A percentile compares a stretch with the other conserved stretches of the same genome.
Conservation (phyloP, 2,329 filamentous ascomycete species). For the Aspergillus unguis region DNA sequence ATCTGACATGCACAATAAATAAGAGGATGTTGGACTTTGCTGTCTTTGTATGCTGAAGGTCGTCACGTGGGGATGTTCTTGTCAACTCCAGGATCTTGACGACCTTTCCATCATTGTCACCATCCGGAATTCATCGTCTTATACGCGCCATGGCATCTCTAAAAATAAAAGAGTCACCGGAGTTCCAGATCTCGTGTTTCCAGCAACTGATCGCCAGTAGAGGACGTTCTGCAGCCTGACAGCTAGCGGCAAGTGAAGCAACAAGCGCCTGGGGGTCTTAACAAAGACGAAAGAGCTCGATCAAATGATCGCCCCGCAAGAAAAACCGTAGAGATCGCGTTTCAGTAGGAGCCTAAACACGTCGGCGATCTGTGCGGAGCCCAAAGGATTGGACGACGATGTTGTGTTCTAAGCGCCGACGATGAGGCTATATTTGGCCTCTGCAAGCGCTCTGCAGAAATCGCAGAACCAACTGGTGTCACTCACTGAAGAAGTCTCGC, state of each 20-base stretch:
- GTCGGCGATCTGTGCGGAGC: background rate
- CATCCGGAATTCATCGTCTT: background rate
- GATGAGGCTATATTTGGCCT: conserved; percentile 26
- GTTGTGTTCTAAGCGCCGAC: conserved; percentile 28
- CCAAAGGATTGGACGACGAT: conserved; percentile 24
- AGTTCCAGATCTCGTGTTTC: background rate
- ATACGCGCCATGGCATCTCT: background rate
- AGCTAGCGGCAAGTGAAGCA: conserved; percentile 16
- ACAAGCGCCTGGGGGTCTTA: conserved; percentile 9
- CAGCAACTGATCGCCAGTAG: conserved; percentile 9
- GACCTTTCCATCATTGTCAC: background rate
- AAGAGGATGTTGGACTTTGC: too few relatives aligned
- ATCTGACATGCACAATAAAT: too few relatives aligned
- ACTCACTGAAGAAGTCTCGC: conserved; percentile 16
- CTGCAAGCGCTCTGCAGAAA: conserved; percentile 19
- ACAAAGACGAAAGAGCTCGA: conserved; percentile 4
- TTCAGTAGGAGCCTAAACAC: conserved; percentile 4
- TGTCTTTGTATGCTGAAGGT: too few relatives aligned
- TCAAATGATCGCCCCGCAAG: background rate
- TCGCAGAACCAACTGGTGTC: conserved; percentile 6
- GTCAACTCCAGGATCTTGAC: too few relatives aligned
- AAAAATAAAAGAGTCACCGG: background rate
- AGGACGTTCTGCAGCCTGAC: background rate
- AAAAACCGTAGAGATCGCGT: background rate
- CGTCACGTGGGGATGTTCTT: too few relatives aligned